These are phyloP conservation scores for Populus ilicifolia DNA, from an alignment of 345 rosid species.

Conservation along the genomic window DNA sequence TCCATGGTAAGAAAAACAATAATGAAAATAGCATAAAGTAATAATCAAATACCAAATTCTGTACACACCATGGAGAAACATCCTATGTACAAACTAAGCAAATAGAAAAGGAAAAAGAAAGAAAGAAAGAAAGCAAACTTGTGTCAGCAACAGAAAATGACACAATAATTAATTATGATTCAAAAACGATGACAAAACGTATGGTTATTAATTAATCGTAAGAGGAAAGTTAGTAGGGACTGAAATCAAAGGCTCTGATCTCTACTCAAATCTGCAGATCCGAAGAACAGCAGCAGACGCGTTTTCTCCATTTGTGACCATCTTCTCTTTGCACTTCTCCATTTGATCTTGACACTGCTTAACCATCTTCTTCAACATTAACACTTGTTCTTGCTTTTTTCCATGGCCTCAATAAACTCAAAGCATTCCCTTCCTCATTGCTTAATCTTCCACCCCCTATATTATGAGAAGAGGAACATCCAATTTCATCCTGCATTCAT, in stretches of 20 bases:
- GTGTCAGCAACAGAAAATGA: not conserved
- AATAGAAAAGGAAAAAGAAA: not conserved
- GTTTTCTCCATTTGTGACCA: slow-evolving; percentile 19
- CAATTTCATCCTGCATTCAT: slow-evolving; percentile 51
- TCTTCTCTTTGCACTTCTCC: slow-evolving; percentile 33
- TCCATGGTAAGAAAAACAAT: not conserved
- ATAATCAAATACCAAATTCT: not conserved
- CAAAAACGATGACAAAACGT: not conserved
- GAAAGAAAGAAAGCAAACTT: not conserved
- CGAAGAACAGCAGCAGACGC: slow-evolving; percentile 29
- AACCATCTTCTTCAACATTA: not conserved
- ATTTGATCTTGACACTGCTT: slow-evolving; percentile 37
- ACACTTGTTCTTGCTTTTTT: slow-evolving; percentile 39
- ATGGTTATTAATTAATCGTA: slow-evolving; percentile 14
- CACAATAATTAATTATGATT: not conserved
- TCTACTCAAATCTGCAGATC: slow-evolving; percentile 36
- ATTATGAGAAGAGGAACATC: slow-evolving; percentile 36
- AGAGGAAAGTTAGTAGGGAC: not conserved
- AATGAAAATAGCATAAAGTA: not conserved
- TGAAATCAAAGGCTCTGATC: slow-evolving; percentile 29
- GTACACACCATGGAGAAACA: not conserved
- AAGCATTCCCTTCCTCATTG: slow-evolving; percentile 22
- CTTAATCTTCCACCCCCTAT: slow-evolving; percentile 2
- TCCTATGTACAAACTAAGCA: not conserved
- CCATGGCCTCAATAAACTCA: slow-evolving; percentile 23